Percentiles rank a stretch among this genome's conserved stretches.
Conservation (phyloP, 768 basidiomycete species). For the Trametopsis cervina region DNA sequence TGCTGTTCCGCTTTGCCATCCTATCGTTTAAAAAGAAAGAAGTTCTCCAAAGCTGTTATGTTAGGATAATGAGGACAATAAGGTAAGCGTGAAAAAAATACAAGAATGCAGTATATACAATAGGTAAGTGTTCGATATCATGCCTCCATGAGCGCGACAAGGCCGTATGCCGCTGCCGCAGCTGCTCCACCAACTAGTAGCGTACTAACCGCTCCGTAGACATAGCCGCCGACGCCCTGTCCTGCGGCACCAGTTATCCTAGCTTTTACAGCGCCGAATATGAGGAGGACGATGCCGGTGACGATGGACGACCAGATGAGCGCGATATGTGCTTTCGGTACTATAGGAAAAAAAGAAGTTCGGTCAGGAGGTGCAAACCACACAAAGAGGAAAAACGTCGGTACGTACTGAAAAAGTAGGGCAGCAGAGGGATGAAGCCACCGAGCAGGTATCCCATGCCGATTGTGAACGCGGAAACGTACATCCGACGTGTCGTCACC, state of each 20-base stretch:
- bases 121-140: conserved; percentile 1
- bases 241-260: conserved; percentile 78
- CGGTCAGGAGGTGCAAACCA: background rate
- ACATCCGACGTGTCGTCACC: conserved; percentile 76
- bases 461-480: conserved; percentile 90
- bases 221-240: conserved; percentile 53
- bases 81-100: too few relatives aligned
- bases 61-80: too few relatives aligned
- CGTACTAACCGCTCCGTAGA: conserved; percentile 85
- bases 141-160: conserved; percentile 45
- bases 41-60: too few relatives aligned
- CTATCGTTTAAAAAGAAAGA: background rate
- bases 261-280: conserved; percentile 90
- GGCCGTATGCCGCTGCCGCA: conserved; percentile 64
- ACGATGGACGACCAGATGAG: conserved; percentile 70
- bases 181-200: conserved; percentile 87
- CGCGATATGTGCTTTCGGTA: conserved; percentile 58
- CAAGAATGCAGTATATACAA: background rate
- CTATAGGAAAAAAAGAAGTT: conserved; percentile 5
- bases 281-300: conserved; percentile 78
- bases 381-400: background rate
- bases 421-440: conserved; percentile 86
- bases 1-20: background rate
- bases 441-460: conserved; percentile 92
- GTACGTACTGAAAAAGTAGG: conserved; percentile 71